phyloP scores from a whole-genome alignment of 495 filamentous ascomycete species.

The Aspergillus baeticus region DNA sequence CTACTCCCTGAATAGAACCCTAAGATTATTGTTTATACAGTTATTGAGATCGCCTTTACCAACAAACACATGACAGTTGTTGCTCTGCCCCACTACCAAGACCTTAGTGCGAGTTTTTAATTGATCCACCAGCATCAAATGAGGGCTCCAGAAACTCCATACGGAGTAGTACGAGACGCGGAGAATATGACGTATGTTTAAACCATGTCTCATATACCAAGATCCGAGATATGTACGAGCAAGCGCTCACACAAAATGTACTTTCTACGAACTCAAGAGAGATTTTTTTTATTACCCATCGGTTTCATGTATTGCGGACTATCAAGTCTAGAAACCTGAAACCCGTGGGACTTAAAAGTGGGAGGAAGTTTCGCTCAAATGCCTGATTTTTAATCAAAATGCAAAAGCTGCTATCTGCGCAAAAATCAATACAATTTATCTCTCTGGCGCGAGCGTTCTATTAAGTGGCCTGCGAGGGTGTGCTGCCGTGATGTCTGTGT shows the following conservation, averaged over 20 bases:
- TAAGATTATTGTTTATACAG: constrained; percentile 3
- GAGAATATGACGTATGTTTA: too few species aligned
- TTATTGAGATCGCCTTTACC: constrained; percentile 2
- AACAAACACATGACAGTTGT: background rate
- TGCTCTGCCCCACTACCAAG: background rate
- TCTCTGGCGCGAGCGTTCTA: background rate
- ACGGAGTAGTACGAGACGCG: too few species aligned
- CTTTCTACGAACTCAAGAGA: background rate
- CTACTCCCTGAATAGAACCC: too few species aligned
- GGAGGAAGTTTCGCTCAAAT: background rate
- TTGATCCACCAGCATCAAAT: constrained; percentile 3
- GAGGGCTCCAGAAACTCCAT: background rate
- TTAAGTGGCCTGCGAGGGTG: background rate
- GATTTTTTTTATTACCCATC: background rate
- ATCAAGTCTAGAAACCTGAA: background rate
- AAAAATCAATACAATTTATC: background rate
- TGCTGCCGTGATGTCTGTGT: background rate
- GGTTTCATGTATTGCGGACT: background rate
- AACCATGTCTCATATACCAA: background rate
- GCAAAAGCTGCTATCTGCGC: background rate
- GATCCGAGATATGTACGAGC: background rate
- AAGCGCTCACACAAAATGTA: background rate
- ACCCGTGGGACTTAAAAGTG: background rate
- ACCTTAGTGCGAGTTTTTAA: background rate
- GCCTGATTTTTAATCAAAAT: background rate